Base-by-base conservation (phyloP, 2,329 filamentous ascomycete species). In the Pyrenochaeta sp. region DNA sequence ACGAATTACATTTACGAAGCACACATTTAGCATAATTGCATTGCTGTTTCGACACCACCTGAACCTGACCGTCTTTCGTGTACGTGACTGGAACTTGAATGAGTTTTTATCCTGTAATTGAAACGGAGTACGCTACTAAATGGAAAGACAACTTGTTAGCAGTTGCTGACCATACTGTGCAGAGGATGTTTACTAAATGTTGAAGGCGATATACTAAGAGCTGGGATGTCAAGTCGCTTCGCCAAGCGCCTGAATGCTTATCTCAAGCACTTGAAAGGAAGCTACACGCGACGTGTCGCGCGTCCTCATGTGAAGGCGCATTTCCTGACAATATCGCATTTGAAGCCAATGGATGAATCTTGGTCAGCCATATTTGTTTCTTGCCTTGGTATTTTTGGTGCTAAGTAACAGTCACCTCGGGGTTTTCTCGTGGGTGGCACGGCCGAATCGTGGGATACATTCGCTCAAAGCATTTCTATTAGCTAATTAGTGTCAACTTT, bases 401-500 rank as follows among this genome's bases (percentile, higher is more conserved):
- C 28, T 9, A 30, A 30, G 9, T 30, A 30, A 9, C 28, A 9
- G 36, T n/a, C 22, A 15, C 5, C 24, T 44, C 42, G 42, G 42
- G 10, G 25, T 28, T 28, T 4, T 44, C 25, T 44, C 42, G 42
- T 15, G 5, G 24, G 5, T 28, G 5, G 15, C 7, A 50, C 51
- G 46, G 52, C 24, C 54, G 52, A 57, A 64, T 32, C 54, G 13
- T 47, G 55, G 58, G 37, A 39, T 19, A 50, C 15, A 12, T 27
- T 60, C 58, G 58, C 54, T 27, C 34, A 44, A 22, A 47, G 45
- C n/a, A 19, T 52, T 59, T 58, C 56, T 56, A 47, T 67, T 67
- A 67, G 62, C 56, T 67, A 67, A 67, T 48, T 56, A 65, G 64
- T 58, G 59, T 22, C 51, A 37, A 43, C 53, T 50, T 62, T 56